Evolutionary conservation across 306 rosid genomes (phyloP).

Genomic region (Glycine soja): DNA sequence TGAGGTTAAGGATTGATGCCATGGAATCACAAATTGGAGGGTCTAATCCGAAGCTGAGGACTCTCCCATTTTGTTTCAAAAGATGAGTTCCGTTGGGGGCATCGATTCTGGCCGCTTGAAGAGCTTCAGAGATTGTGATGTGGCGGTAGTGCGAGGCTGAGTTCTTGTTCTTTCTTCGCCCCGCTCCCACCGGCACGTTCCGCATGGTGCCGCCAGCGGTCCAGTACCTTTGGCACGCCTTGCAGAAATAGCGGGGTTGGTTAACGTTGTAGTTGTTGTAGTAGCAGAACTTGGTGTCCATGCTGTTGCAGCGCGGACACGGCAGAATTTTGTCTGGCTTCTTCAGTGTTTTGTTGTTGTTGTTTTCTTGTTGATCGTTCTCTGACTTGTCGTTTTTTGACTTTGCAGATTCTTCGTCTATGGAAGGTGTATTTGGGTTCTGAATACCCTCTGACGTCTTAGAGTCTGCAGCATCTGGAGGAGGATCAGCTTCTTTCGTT

Average conservation of each 20-base stretch:
- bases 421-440: constrained; percentile 62
- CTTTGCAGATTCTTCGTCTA: constrained; percentile 59
- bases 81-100: constrained; percentile 52
- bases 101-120: constrained; percentile 64
- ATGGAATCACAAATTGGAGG: constrained; percentile 62
- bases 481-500: constrained; percentile 52
- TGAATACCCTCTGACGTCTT: constrained; percentile 46
- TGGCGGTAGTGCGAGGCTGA: constrained; percentile 64
- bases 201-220: constrained; percentile 92
- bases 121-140: constrained; percentile 73
- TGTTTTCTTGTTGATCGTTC: constrained; percentile 48
- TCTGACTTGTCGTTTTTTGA: constrained; percentile 43
- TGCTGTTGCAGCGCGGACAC: constrained; percentile 92
- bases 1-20: constrained; percentile 54
- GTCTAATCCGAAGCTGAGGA: constrained; percentile 74
- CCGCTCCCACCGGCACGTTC: constrained; percentile 93
- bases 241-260: constrained; percentile 96
- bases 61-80: constrained; percentile 62
- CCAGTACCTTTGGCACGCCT: constrained; percentile 96
- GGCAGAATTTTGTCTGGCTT: constrained; percentile 86
- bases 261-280: constrained; percentile 88
- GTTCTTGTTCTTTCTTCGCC: constrained; percentile 84
- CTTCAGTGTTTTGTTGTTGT: constrained; percentile 63
- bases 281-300: constrained; percentile 95
- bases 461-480: constrained; percentile 52